A percentile compares a stretch with the other conserved stretches of the same genome.
Evolutionary conservation across 345 rosid species (phyloP).

Genomic region (Citrus unshiu): DNA sequence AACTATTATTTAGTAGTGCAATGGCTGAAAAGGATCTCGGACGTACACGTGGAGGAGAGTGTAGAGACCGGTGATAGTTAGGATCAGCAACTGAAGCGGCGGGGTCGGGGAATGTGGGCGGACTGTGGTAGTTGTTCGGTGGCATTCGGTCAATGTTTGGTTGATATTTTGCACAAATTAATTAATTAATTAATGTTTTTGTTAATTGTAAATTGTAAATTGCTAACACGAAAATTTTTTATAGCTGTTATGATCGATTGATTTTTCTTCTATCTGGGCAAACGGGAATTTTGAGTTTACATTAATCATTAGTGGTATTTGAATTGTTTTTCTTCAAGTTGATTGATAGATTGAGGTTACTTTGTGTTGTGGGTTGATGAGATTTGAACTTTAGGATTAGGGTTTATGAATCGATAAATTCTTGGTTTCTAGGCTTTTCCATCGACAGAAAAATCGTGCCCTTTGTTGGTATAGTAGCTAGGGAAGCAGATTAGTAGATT

Average conservation of each 20-base stretch:
- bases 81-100: neutral
- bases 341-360: slow-evolving; percentile 12
- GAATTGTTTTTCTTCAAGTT: neutral
- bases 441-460: neutral
- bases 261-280: neutral
- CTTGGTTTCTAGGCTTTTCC: neutral
- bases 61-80: neutral
- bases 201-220: too few species aligned
- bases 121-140: too few species aligned
- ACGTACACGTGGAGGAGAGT: slow-evolving; percentile 2
- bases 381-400: slow-evolving; percentile 12
- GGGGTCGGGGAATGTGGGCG: neutral
- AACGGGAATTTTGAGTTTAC: slow-evolving; percentile 8
- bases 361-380: neutral
- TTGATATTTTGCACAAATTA: too few species aligned
- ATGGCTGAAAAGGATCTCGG: neutral
- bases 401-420: slow-evolving; percentile 10
- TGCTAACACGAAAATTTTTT: too few species aligned
- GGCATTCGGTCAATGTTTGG: too few species aligned
- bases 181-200: too few species aligned
- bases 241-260: too few species aligned
- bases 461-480: neutral
- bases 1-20: neutral
- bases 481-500: neutral
- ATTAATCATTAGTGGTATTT: neutral